Evolutionary conservation across 345 rosid genomes (phyloP).

Genomic region (Syzygium aqueum): DNA sequence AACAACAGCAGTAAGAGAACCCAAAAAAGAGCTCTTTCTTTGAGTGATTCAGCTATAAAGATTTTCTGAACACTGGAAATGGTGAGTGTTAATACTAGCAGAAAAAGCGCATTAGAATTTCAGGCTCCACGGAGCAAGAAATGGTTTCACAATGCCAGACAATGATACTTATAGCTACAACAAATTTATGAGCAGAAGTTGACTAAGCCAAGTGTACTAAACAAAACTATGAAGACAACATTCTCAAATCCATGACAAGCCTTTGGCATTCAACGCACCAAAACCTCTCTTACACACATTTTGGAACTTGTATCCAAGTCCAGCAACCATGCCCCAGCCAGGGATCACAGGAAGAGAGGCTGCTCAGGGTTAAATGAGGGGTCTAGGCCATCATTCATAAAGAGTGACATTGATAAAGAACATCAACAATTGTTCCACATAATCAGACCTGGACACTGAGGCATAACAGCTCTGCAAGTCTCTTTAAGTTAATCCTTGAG

Average conservation of each 20-base stretch:
- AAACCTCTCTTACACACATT: not conserved
- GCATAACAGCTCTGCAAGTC: conserved; percentile 80
- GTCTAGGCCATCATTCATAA: not conserved
- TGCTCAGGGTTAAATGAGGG: not conserved
- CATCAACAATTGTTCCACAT: not conserved
- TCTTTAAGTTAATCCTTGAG: conserved; percentile 72
- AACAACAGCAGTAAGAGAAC: too few species aligned
- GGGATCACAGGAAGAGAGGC: not conserved
- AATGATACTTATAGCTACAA: too few species aligned
- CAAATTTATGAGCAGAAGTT: too few species aligned
- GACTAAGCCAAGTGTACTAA: too few species aligned
- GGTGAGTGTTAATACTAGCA: too few species aligned
- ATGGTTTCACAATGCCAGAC: too few species aligned
- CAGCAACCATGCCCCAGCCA: not conserved
- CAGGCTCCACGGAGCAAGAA: too few species aligned
- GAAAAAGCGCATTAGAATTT: too few species aligned
- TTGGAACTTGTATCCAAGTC: not conserved
- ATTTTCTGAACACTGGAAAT: too few species aligned
- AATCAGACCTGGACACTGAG: conserved; percentile 50
- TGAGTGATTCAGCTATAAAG: too few species aligned
- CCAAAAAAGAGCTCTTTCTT: too few species aligned
- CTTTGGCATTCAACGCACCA: not conserved
- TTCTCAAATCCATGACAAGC: not conserved
- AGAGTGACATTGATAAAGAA: not conserved
- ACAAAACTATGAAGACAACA: too few species aligned